Percentiles rank a stretch among this genome's conserved stretches.
These are phyloP conservation scores for Oligophagozyma castellii DNA, from an alignment of 1,139 yeast genomes.

Conservation along the genomic window DNA sequence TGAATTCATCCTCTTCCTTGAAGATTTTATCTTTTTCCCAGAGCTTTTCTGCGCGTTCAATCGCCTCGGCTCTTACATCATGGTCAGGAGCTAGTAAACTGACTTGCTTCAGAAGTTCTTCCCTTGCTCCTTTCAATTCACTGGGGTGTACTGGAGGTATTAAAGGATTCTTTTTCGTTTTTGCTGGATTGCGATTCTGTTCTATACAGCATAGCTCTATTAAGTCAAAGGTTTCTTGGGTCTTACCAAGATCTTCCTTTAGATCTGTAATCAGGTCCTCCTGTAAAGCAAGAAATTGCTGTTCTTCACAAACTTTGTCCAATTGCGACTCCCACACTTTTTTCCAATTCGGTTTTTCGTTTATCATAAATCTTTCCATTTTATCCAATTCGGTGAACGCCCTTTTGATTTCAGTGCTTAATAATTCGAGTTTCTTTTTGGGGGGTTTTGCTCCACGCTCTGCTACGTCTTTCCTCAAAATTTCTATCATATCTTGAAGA, in stretches of 20 bases:
- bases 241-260: conserved; percentile 66
- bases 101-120: conserved; percentile 72
- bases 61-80: conserved; percentile 73
- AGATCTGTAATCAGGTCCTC: conserved; percentile 74
- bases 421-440: conserved; percentile 54
- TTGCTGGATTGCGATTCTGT: conserved; percentile 40
- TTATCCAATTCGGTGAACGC: conserved; percentile 41
- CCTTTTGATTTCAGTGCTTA: conserved; percentile 47
- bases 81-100: conserved; percentile 72
- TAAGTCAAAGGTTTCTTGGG: conserved; percentile 65
- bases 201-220: conserved; percentile 77
- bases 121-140: conserved; percentile 51
- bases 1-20: conserved; percentile 49
- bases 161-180: conserved; percentile 24
- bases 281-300: conserved; percentile 79
- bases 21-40: conserved; percentile 60
- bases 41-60: conserved; percentile 70
- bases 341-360: conserved; percentile 79
- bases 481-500: conserved; percentile 83
- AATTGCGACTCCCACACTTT: conserved; percentile 86
- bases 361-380: conserved; percentile 48
- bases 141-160: conserved; percentile 58
- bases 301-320: conserved; percentile 85
- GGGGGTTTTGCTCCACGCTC: conserved; percentile 80
- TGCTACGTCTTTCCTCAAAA: conserved; percentile 81